Evolutionary conservation across 1,284 basidiomycete genomes (phyloP).

Genomic region (Porogramme epimiltina): DNA sequence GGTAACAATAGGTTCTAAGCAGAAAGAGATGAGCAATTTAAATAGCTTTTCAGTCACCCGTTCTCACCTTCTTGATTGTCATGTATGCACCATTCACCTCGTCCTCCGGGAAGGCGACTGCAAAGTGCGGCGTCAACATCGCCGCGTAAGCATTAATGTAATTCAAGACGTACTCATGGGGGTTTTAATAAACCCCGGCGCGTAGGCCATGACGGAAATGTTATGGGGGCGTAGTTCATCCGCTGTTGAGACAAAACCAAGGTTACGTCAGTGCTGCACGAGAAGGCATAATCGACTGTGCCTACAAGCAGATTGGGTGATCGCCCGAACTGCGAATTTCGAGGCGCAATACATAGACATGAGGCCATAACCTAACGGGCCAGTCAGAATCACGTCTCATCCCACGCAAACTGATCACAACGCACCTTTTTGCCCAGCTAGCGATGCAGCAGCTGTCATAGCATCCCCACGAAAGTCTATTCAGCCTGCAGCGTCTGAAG

Average conservation of each 20-base stretch:
- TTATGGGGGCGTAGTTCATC: slow-evolving; percentile 21
- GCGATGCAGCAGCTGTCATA: slow-evolving; percentile 23
- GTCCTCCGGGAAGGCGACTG: slow-evolving; percentile 23
- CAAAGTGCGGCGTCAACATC: background rate
- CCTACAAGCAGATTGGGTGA: slow-evolving; percentile 34
- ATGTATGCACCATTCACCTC: slow-evolving; percentile 22
- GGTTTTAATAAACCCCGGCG: slow-evolving; percentile 27
- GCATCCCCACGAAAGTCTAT: background rate
- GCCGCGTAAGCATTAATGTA: too few species aligned
- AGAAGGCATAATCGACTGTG: background rate
- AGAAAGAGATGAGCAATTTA: background rate
- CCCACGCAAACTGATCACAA: background rate
- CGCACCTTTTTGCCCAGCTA: slow-evolving; percentile 24
- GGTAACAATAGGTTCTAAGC: slow-evolving; percentile 16
- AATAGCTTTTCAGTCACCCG: too few species aligned
- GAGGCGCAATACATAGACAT: slow-evolving; percentile 26
- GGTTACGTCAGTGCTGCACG: background rate
- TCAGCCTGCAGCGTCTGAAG: too few species aligned
- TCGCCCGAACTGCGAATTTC: slow-evolving; percentile 36
- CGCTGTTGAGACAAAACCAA: slow-evolving; percentile 10
- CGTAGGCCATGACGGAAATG: slow-evolving; percentile 32
- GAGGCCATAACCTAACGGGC: slow-evolving; percentile 13
- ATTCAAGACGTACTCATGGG: slow-evolving; percentile 22
- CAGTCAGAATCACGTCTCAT: background rate
- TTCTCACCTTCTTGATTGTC: slow-evolving; percentile 19